Evolutionary conservation across 2,329 filamentous ascomycete genomes (phyloP).

Genomic region (Phoma herbarum): DNA sequence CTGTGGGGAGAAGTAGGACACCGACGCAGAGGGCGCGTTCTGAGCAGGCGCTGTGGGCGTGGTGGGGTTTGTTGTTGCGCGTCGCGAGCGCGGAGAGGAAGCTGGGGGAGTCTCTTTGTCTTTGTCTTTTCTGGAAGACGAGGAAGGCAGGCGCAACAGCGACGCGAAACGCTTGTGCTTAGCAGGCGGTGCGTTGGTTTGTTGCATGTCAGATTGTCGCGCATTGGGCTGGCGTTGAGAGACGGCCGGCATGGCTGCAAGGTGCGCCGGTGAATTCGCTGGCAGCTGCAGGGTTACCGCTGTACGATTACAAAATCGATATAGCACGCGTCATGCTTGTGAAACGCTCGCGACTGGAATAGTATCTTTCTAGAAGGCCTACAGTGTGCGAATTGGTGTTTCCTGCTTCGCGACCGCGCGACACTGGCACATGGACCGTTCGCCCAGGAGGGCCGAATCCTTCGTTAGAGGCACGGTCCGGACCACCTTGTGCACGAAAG

Average conservation of each 20-base stretch:
- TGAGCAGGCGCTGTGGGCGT: slow-evolving; percentile 34
- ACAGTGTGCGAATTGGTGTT: slow-evolving; percentile 16
- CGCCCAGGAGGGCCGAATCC: slow-evolving; percentile 16
- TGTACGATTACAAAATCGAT: slow-evolving; percentile 18
- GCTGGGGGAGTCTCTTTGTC: slow-evolving; percentile 26
- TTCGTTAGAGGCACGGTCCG: slow-evolving; percentile 18
- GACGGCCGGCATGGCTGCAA: slow-evolving; percentile 22
- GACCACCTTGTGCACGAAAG: slow-evolving; percentile 5
- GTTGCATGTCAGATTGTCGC: slow-evolving; percentile 23
- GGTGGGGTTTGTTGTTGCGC: slow-evolving; percentile 38
- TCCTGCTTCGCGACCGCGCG: slow-evolving; percentile 15
- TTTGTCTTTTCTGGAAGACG: slow-evolving; percentile 25
- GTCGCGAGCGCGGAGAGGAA: slow-evolving; percentile 34
- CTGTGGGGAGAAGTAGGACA: slow-evolving; percentile 47
- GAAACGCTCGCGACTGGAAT: slow-evolving; percentile 21
- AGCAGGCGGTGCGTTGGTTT: slow-evolving; percentile 28
- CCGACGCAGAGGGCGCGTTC: slow-evolving; percentile 29
- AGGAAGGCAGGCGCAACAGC: slow-evolving; percentile 46
- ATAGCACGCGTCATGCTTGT: slow-evolving; percentile 36
- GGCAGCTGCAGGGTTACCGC: slow-evolving; percentile 24
- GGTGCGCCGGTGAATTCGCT: slow-evolving; percentile 21
- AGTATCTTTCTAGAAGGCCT: slow-evolving; percentile 10
- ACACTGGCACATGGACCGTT: slow-evolving; percentile 13
- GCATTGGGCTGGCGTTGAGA: slow-evolving; percentile 15
- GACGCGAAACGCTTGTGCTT: slow-evolving; percentile 39